phyloP scores from a whole-genome alignment of 441 rosid genomes.

The Pelargonium fulgidum region DNA sequence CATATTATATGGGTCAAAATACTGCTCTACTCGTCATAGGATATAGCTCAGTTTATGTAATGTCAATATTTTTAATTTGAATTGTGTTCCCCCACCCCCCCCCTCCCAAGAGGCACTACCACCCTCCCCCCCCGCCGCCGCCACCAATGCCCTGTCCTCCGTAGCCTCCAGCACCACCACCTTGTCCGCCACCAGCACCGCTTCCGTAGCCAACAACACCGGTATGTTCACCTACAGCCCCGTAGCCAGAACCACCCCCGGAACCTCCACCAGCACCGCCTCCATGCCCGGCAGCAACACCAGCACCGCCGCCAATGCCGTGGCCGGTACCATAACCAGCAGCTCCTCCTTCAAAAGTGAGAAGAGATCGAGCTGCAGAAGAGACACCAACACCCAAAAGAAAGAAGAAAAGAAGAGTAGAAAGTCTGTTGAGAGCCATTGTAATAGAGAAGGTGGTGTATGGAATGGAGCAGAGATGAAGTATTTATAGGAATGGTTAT shows the following conservation, averaged over 20 bases:
- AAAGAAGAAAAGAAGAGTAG: too few species aligned
- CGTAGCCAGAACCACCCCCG: constrained; percentile 16
- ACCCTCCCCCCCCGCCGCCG: constrained; percentile 2
- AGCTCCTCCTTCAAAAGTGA: background rate
- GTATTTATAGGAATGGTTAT: too few species aligned
- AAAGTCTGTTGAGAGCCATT: too few species aligned
- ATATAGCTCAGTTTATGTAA: too few species aligned
- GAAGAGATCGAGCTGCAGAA: too few species aligned
- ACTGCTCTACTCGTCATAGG: too few species aligned
- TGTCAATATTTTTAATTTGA: too few species aligned
- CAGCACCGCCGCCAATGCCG: constrained; percentile 8
- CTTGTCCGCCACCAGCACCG: constrained; percentile 8
- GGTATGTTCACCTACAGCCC: constrained; percentile 3
- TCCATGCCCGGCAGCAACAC: constrained; percentile 6
- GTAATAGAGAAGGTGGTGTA: too few species aligned
- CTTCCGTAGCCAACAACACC: constrained; percentile 4
- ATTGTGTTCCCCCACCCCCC: too few species aligned
- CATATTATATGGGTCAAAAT: background rate
- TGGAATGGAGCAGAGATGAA: too few species aligned
- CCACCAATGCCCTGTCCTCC: background rate
- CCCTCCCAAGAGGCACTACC: too few species aligned
- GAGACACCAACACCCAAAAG: too few species aligned
- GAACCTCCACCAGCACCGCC: constrained; percentile 8
- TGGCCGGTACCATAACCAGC: background rate
- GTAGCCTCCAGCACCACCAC: background rate